Conservation (phyloP, 2,329 filamentous ascomycete genomes). For the Rugonectria rugulosa region DNA sequence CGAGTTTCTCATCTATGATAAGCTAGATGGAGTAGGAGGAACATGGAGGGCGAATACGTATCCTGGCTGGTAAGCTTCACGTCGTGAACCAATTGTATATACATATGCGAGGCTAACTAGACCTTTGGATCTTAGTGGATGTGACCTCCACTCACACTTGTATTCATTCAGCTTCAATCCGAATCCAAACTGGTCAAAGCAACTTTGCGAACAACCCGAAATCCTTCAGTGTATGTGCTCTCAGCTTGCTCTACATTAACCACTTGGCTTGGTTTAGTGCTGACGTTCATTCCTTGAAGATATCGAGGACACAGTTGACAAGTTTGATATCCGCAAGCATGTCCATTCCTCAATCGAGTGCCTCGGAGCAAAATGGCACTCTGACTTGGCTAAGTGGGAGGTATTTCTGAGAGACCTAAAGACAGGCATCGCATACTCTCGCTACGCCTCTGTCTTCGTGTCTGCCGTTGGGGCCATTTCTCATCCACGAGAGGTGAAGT, state of each 20-base stretch:
- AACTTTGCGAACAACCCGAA: conserved; percentile 23
- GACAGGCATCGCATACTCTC: conserved; percentile 26
- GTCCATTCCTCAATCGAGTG: conserved; percentile 31
- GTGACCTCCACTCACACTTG: conserved; percentile 26
- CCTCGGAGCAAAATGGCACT: conserved; percentile 32
- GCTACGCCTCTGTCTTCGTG: conserved; percentile 32
- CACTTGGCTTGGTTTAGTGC: too few relatives aligned
- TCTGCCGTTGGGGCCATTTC: conserved; percentile 40
- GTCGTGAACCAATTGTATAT: too few relatives aligned
- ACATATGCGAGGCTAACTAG: too few relatives aligned
- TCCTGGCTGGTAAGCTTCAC: conserved; percentile 28
- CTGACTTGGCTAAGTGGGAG: conserved; percentile 26
- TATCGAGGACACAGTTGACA: conserved; percentile 29
- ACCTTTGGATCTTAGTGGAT: conserved; percentile 19
- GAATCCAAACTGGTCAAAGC: conserved; percentile 25
- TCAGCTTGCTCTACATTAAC: neutral
- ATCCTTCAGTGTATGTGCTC: conserved; percentile 20
- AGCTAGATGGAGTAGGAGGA: conserved; percentile 30
- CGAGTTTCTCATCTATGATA: conserved; percentile 34
- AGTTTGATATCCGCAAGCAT: conserved; percentile 35
- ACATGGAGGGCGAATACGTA: conserved; percentile 32
- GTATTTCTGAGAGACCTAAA: conserved; percentile 28
- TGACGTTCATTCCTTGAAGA: too few relatives aligned
- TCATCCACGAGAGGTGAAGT: conserved; percentile 33
- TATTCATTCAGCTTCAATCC: conserved; percentile 29